A percentile compares a stretch with the other conserved stretches of the same genome.
Conservation (phyloP, 2,329 filamentous ascomycete genomes). For the Aspergillus sp. region DNA sequence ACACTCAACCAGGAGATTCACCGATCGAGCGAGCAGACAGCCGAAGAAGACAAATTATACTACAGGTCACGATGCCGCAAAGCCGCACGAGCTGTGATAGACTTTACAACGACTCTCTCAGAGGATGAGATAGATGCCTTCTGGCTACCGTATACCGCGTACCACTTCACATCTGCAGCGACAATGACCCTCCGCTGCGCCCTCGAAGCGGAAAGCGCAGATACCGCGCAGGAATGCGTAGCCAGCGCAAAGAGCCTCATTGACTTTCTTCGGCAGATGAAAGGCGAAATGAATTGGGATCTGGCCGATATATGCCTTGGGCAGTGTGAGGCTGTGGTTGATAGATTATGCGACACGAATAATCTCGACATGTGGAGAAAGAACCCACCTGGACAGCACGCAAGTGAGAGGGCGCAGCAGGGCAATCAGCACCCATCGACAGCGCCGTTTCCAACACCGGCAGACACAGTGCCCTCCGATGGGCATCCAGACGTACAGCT, state of each 20-base stretch:
- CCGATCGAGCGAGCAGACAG: neutral
- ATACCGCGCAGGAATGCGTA: conserved; percentile 11
- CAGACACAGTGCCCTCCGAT: neutral
- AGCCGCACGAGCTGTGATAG: conserved; percentile 8
- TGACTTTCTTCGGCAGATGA: conserved; percentile 6
- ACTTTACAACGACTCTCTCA: neutral
- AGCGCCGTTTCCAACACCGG: neutral
- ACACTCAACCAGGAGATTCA: neutral
- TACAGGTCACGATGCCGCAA: conserved; percentile 12
- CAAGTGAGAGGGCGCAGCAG: neutral
- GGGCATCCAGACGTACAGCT: neutral
- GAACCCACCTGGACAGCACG: conserved; percentile 1
- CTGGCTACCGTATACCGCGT: conserved; percentile 13
- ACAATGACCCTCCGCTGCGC: conserved; percentile 11
- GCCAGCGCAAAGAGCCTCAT: conserved; percentile 5
- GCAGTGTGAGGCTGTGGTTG: conserved; percentile 13
- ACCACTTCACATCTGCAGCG: conserved; percentile 14
- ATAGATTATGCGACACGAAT: conserved; percentile 6
- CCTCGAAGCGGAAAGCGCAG: conserved; percentile 7
- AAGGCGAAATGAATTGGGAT: conserved; percentile 9
- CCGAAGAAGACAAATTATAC: conserved; percentile 10
- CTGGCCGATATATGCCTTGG: conserved; percentile 12
- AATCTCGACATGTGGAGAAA: conserved; percentile 12
- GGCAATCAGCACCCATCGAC: neutral
- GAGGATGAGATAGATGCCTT: conserved; percentile 1